phyloP scores from a whole-genome alignment of 768 basidiomycete species.

The Psilocybe subaeruginosa region DNA sequence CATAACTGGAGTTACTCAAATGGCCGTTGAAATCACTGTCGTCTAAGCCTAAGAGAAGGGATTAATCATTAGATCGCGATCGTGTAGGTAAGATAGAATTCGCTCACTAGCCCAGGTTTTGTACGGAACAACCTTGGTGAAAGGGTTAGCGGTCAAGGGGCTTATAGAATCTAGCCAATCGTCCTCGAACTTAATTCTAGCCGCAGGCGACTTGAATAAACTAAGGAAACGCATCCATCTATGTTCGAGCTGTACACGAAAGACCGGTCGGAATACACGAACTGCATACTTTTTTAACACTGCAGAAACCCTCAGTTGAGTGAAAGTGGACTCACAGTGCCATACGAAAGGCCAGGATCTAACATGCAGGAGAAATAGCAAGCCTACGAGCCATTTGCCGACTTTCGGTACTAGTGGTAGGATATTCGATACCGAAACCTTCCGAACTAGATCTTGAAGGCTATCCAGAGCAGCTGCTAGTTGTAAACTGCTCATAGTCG shows the following conservation, averaged over 20 bases:
- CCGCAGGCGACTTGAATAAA: constrained; percentile 37
- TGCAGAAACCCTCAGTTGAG: background rate
- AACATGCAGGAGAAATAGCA: constrained; percentile 59
- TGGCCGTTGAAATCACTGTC: constrained; percentile 78
- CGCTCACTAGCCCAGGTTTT: constrained; percentile 59
- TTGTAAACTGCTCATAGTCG: background rate
- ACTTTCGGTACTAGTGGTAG: constrained; percentile 16
- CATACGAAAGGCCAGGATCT: constrained; percentile 68
- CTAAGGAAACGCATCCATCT: constrained; percentile 35
- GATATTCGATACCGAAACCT: constrained; percentile 11
- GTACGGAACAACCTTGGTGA: constrained; percentile 43
- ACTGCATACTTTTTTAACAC: constrained; percentile 28
- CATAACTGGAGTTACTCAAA: constrained; percentile 81
- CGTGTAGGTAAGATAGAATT: background rate
- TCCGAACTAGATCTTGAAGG: constrained; percentile 4
- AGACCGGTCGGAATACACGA: constrained; percentile 55
- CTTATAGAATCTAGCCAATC: constrained; percentile 51
- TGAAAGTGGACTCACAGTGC: constrained; percentile 56
- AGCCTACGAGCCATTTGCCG: constrained; percentile 44
- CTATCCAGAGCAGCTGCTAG: background rate
- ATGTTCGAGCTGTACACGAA: constrained; percentile 35
- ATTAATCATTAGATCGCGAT: background rate
- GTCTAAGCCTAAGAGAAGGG: constrained; percentile 52
- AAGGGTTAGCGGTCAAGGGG: constrained; percentile 61
- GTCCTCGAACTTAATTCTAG: constrained; percentile 34